Base-by-base conservation (phyloP, 352 stramenopile genomes). In the Labyrinthula sp. region DNA sequence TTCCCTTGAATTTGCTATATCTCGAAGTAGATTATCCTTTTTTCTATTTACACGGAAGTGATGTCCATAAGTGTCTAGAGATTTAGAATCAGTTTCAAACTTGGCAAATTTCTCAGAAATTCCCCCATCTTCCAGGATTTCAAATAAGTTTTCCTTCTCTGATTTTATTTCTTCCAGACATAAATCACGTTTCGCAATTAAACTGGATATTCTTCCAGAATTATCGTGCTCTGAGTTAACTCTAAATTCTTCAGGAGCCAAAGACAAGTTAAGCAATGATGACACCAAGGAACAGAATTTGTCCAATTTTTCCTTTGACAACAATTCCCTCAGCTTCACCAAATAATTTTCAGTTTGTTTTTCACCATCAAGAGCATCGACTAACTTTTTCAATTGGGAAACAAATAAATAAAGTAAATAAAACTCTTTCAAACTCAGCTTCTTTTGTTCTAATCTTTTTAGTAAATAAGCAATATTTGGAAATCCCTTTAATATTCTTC, bases 351-450 rank as follows among this genome's bases (percentile, higher is more conserved):
- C 28, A 18, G 45, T 38, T 2, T 24, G 9, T 1, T 31, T 28
- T 1, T 54, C 18, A 7, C 50, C 47, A 2, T 29, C 15, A 33
- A 72, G 40, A 10, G 43, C 48, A 15, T 66, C 58, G 14, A 62
- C 26, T 12, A 78, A 36, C 18, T 8, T 45, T 29, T 15, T 25
- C 30, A 26, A 25, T 22, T 5, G 24, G 30, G 21, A 6, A 21
- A 57, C 65, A 35, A 80, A 64, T 9, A 78, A 38, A 45, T 77
- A 71, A 15, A 79, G 40, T 34, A 75, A n/a, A 48, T 80, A 80
- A 47, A 80, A 46, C 24, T 64, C 41, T 30, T 67, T 57, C 23
- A 79, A 56, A 0, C 55, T 57, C 21, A 45, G 22, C 9, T 55
- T 24, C 6, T 22, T 41, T 21, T 45, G 30, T 20, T 38, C 33